Base-by-base conservation (phyloP, 2,329 filamentous ascomycete genomes). In the Amauroascus verrucosus region DNA sequence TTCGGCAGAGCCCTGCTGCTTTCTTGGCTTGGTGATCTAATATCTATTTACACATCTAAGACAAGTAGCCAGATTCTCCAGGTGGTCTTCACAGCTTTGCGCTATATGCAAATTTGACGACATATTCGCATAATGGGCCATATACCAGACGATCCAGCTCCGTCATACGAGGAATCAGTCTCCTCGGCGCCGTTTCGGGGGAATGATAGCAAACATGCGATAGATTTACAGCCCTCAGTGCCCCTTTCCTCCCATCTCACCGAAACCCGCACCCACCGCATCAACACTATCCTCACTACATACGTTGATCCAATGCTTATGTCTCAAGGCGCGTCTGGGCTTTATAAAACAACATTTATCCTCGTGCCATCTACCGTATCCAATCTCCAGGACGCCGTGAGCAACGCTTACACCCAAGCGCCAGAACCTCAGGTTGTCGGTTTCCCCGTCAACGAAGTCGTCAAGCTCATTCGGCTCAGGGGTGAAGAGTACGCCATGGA, bases 281-380 rank as follows among this genome's bases (percentile, higher is more conserved):
- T 76, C 50, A 60, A 64, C 22, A 57, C 65, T 30, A 62, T 74
- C 14, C 65, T 75, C 28, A 60, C 65, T 28, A 63, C 57, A 1
- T 63, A 70, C 56, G 67, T 76, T 54, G 66, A 71, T 28, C 72
- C 74, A 1, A 59, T 71, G 16, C 61, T 76, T 46, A 60, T 67
- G 51, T 56, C 65, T 11, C 69, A 70, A 57, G 68, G 68, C 37
- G 60, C 65, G 9, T 67, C 68, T 30, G 72, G 72, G 26, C 67
- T 75, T 37, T 68, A 70, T 14, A 69, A 69, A 55, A 72, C 70
- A 13, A 71, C 66, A 11, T 68, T 75, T 54, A 65, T 74, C 30
- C 63, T 76, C 13, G 61, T 76, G 0, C 73, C 73, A 8, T 73
- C 72, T 2, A 70, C 73, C 55, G 65, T 70, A 8, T 61, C 64